Evolutionary conservation across 2,329 filamentous ascomycete species (phyloP), one percentile per base, ranked within the genome.

Genomic region (Trichoderma afroharzianum): DNA sequence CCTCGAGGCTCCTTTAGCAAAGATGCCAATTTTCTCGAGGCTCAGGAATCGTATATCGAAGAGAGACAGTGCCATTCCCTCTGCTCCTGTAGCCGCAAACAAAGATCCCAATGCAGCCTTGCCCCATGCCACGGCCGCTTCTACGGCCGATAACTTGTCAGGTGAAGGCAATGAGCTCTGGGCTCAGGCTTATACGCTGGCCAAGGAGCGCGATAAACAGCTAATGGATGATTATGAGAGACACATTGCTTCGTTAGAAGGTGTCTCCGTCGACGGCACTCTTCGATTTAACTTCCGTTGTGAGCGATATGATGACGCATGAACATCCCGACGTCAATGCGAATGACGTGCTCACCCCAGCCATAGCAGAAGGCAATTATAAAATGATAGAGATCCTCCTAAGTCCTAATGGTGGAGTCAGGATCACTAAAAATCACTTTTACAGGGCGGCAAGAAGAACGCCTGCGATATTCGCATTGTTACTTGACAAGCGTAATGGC

Each of bases 221-320:
- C 61, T 63, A 2, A 63, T 63, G 24, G 36, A n/a, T 0, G 24
- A 50, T 30, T 63, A 63, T 26, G 32, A 63, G 36, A 63, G 18
- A 4, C 36, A 63, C 4, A 18, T 63, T 12, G 36, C 61, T 36
- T 63, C 36, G 6, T 36, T 50, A 15, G 12, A 63, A 32, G 36
- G 28, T 32, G 15, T 6, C 12, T 9, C 36, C 8, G 15, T 50
- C n/a, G 61, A 28, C 28, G 2, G 28, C 33, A 9, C n/a, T 55
- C 71, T n/a, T 72, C 68, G 63, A 71, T 43, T 68, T 75, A 6
- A 33, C 30, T 21, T 12, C 18, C 9, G 64, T 68, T 28, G 64
- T 68, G 3, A 28, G 21, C 8, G 36, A 63, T 28, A 63, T 63
- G 8, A 50, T 63, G 12, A n/a, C 43, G 4, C 30, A 50, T 47